Evolutionary conservation across 352 stramenopile species (phyloP), one percentile per base, ranked within the genome.

Genomic region (Globisporangium lucens): DNA sequence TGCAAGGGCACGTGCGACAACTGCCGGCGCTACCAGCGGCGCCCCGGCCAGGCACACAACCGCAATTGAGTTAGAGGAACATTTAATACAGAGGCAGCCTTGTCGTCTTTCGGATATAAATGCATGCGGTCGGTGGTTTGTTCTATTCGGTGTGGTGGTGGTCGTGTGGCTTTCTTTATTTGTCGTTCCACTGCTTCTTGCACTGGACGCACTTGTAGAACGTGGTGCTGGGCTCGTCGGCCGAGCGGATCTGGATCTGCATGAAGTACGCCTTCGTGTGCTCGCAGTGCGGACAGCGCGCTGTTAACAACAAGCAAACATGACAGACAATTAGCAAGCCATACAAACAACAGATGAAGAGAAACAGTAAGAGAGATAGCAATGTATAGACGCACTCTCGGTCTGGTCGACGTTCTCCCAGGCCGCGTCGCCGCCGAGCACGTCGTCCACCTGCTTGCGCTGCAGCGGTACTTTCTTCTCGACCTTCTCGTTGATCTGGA

Each of bases 171-270:
- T n/a, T 10, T 36, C 49, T 46, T 46, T 71, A 71, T 75, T 89
- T 92, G 69, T 97, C 90, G 75, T 95, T 97, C 98, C 97, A 99
- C 75, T 98, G 95, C 81, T 99, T 93, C 68, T 94, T 97, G 80
- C 97, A 99, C 69, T 98, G 92, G 41, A 98, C 93, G 76, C 98
- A 99, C 77, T 99, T 99, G 88, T 99, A 99, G 82, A 99, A 99
- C n/a, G 97, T 98, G 53, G 97, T 99, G 88, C 98, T 99, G 5
- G 96, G 97, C 74, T 99, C 96, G 71, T 99, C 96, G 8, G 97
- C 97, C 64, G 96, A 99, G 55, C 98, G 88, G 82, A 99, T 99
- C 85, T 99, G 98, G 79, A 99, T 99, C 85, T 99, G 97, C 95
- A 99, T 99, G 84, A 99, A 99, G 82, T 99, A 99, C 13, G 98